Conservation (phyloP, 345 rosid species). For the Eucalyptus curtisii region DNA sequence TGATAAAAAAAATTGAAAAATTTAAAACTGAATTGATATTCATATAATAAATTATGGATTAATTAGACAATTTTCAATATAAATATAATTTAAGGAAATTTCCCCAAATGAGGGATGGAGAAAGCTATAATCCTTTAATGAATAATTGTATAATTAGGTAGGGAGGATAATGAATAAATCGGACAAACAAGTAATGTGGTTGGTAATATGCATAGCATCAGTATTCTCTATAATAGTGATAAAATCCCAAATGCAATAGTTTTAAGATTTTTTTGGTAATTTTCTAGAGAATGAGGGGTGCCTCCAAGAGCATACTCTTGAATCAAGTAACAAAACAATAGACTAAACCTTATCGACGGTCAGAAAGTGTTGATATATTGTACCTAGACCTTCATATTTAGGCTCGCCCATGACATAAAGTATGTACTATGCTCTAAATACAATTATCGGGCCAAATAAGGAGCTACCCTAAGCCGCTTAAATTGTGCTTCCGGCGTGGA, state of each 20-base stretch:
- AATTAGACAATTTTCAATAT: background rate
- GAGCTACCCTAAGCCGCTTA: background rate
- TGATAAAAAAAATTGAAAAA: background rate
- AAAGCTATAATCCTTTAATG: background rate
- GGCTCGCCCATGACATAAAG: background rate
- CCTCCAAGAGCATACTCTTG: background rate
- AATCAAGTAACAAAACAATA: background rate
- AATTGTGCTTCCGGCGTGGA: background rate
- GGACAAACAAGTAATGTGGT: background rate
- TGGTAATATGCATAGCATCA: background rate
- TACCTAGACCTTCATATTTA: background rate
- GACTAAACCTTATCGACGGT: background rate
- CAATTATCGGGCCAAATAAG: background rate
- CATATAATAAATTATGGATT: background rate
- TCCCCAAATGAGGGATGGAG: background rate
- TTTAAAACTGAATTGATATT: accelerated
- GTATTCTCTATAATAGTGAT: background rate
- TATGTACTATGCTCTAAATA: background rate
- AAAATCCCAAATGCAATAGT: background rate
- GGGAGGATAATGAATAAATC: background rate
- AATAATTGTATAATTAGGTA: background rate
- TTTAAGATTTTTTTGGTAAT: too few relatives aligned
- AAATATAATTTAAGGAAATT: background rate
- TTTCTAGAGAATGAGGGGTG: background rate
- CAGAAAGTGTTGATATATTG: background rate